Percentiles rank a stretch among this genome's conserved stretches.
Evolutionary conservation across 2,329 filamentous ascomycete species (phyloP).

Genomic region (Microcyclospora tardicrescens): DNA sequence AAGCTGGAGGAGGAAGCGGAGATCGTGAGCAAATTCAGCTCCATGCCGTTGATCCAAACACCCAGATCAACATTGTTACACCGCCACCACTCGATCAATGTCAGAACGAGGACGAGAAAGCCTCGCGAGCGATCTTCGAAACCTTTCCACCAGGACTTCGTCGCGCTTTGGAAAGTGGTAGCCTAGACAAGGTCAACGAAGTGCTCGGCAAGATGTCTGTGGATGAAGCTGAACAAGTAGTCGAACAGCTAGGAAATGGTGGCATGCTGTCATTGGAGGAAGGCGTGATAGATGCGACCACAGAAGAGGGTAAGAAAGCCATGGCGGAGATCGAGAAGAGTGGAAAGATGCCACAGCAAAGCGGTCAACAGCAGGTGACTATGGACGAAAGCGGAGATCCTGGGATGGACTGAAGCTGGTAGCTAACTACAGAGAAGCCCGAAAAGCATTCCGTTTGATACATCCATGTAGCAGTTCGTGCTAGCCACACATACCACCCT

Average conservation of each 20-base stretch:
- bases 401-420: constrained; percentile 14
- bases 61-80: constrained; percentile 83
- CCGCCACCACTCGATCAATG: constrained; percentile 63
- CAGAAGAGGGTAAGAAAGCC: constrained; percentile 24
- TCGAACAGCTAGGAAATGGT: constrained; percentile 67
- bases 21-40: constrained; percentile 90
- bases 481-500: too few species aligned
- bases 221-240: constrained; percentile 73
- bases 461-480: too few species aligned
- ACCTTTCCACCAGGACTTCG: constrained; percentile 69
- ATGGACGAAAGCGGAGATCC: constrained; percentile 38
- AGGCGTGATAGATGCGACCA: constrained; percentile 79
- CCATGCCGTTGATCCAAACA: constrained; percentile 78
- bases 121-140: constrained; percentile 66
- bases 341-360: constrained; percentile 55
- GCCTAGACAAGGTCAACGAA: constrained; percentile 75
- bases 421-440: not conserved
- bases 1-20: constrained; percentile 25
- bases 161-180: constrained; percentile 75
- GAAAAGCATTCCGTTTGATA: too few species aligned
- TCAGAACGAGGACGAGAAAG: constrained; percentile 44
- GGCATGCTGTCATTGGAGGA: constrained; percentile 85
- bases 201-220: constrained; percentile 81
- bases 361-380: constrained; percentile 20
- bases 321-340: constrained; percentile 43